Base-by-base conservation (phyloP, 2,329 filamentous ascomycete genomes). In the Aspergillus oerlinghausenensis region DNA sequence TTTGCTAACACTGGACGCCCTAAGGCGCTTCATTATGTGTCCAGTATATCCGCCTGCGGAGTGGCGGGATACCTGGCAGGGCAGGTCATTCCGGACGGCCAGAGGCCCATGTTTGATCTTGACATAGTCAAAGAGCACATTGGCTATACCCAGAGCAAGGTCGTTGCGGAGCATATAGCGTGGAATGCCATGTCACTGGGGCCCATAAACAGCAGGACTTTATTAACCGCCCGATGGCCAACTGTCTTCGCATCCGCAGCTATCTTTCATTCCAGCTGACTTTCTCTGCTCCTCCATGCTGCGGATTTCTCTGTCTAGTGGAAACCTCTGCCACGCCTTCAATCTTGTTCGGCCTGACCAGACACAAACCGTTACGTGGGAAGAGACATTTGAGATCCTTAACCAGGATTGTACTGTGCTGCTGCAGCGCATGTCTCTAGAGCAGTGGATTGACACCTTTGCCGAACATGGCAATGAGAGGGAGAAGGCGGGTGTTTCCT, bases 91-190 rank as follows among this genome's bases (percentile, higher is more conserved):
- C 28, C 49, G 1, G 61, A 64, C 28, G 55, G 60, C 25, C 38
- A 55, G 32, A 28, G 47, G 3, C 61, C 60, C 14, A 10, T 42
- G 7, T 17, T 29, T 4, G 55, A 53, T 9, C 47, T 38, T 6
- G 32, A 55, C 1, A 45, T 51, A 14, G 23, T 58, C 14, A n/a
- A 49, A 10, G 40, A 60, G 8, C 52, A 55, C 17, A 55, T 55
- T 2, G 63, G 65, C 11, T 67, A 67, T 25, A 50, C 59, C 0
- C 56, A 55, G 5, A 67, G 63, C 54, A 60, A 67, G 28, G 56
- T 54, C 21, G 65, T 66, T 9, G 62, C 57, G 0, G 65, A 67
- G 38, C 55, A 43, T 5, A 57, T 67, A 7, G 50, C 55, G 4
- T 61, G 59, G 59, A 55, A 62, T 14, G 62, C 61, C 1, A 60